Evolutionary conservation across 805 yeast genomes (phyloP), one percentile per base, ranked within the genome.

Genomic region (Debaryomyces hansenii): DNA sequence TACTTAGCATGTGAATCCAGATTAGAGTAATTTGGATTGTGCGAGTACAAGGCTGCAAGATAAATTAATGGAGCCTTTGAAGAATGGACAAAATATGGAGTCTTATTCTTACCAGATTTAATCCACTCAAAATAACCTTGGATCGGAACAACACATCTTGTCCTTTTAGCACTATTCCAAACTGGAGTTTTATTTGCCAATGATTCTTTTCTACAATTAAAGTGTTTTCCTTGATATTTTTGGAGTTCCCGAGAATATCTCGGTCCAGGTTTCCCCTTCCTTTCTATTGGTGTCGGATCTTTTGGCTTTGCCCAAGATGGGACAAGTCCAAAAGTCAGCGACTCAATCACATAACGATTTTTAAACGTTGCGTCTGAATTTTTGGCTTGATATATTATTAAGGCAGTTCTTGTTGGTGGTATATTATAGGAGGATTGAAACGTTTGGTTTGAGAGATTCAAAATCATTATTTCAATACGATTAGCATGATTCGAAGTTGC

Each of bases 71-170:
- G 67, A 0, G 66, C 63, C 46, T 77, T 80, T 36, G 72, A 74
- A 28, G 85, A 72, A 29, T 74, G 78, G 14, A 90, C 74, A 57
- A 70, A 91, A 59, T 84, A 80, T 0, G 97, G 97, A 0, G 63
- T 61, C 57, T 82, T 85, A 8, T 68, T 69, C 3, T 57, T 57
- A 37, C 63, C 67, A 27, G 56, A 50, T 21, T 60, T 64, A 44
- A 59, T 67, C 97, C 97, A 91, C 64, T 91, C 97, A 58, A 80
- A 91, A 63, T 91, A 91, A 0, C 97, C 97, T 56, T 80, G 78
- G 34, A 87, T 76, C 0, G 96, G 92, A 0, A 90, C 80, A 0
- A 85, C 83, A 60, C 96, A 90, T 33, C 96, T 69, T 4, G 70
- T 67, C 7, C 65, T 64, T 20, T 73, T 65, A 4, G 79, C 70